phyloP scores from a whole-genome alignment of 129 eudicot species.

The Cynara cardunculus region DNA sequence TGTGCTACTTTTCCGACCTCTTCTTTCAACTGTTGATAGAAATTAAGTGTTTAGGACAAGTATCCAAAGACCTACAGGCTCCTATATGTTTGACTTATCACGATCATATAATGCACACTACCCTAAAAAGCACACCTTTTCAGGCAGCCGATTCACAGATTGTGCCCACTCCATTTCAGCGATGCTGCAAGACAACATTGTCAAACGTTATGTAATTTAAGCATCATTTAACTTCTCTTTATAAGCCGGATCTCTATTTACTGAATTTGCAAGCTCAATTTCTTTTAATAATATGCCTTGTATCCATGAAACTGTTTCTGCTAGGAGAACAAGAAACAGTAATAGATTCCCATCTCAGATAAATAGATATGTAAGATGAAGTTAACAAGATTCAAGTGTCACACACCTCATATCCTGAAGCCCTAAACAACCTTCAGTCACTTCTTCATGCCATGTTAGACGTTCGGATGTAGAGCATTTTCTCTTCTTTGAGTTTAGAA shows the following conservation, averaged over 20 bases:
- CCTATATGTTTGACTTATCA: not conserved
- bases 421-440: slow-evolving; percentile 29
- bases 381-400: not conserved
- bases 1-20: slow-evolving; percentile 25
- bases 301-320: not conserved
- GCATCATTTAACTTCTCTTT: not conserved
- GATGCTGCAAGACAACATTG: slow-evolving; percentile 31
- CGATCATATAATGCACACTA: not conserved
- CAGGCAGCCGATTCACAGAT: slow-evolving; percentile 42
- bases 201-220: not conserved
- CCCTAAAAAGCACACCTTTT: slow-evolving; percentile 39
- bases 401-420: slow-evolving; percentile 45
- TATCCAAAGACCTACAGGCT: not conserved
- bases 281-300: not conserved
- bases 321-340: not conserved
- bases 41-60: not conserved
- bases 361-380: not conserved
- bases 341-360: not conserved
- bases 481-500: slow-evolving; percentile 50
- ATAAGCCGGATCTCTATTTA: not conserved
- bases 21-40: slow-evolving; percentile 36
- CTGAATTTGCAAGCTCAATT: not conserved
- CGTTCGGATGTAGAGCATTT: slow-evolving; percentile 33
- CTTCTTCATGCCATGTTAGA: slow-evolving; percentile 60
- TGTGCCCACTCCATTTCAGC: slow-evolving; percentile 50